Evolutionary conservation across 805 yeast genomes (phyloP).

Genomic region (Tetrapisispora arboricola): DNA sequence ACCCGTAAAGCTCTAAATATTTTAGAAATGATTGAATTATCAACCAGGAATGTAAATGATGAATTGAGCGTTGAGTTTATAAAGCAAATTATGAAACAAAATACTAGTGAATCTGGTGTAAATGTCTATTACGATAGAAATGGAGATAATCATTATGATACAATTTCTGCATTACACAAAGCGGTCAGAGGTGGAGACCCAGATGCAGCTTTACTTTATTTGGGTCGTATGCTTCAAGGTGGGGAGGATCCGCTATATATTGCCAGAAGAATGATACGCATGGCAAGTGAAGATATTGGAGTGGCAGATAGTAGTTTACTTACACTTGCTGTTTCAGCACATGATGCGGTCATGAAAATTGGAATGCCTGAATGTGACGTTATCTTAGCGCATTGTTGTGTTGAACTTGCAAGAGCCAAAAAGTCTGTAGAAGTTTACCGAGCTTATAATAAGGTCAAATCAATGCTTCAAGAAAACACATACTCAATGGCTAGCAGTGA

Average conservation of each 20-base stretch:
- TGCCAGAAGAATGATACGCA: conserved; percentile 83
- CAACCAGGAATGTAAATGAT: conserved; percentile 38
- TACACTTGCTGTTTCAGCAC: conserved; percentile 79
- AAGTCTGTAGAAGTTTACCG: conserved; percentile 82
- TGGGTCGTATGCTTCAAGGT: conserved; percentile 80
- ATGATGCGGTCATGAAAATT: conserved; percentile 76
- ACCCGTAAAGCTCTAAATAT: conserved; percentile 75
- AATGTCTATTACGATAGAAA: conserved; percentile 55
- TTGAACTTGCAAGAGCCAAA: conserved; percentile 74
- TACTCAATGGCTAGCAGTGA: conserved; percentile 39
- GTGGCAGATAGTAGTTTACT: conserved; percentile 70
- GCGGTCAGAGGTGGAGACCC: conserved; percentile 82
- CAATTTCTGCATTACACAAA: conserved; percentile 93
- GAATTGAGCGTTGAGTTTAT: conserved; percentile 20
- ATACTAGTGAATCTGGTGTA: conserved; percentile 28
- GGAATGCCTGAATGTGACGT: conserved; percentile 94
- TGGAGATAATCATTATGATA: conserved; percentile 91
- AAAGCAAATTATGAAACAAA: conserved; percentile 35
- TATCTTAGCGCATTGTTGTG: conserved; percentile 84
- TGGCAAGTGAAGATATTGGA: conserved; percentile 94
- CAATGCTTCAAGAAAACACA: conserved; percentile 44
- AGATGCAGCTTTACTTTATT: conserved; percentile 80
- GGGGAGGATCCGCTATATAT: conserved; percentile 92
- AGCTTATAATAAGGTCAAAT: conserved; percentile 62
- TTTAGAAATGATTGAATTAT: conserved; percentile 66